Evolutionary conservation across 371 early-diverging fungal species (phyloP), one percentile per base, ranked within the genome.

Genomic region (Lichtheimia ramosa): DNA sequence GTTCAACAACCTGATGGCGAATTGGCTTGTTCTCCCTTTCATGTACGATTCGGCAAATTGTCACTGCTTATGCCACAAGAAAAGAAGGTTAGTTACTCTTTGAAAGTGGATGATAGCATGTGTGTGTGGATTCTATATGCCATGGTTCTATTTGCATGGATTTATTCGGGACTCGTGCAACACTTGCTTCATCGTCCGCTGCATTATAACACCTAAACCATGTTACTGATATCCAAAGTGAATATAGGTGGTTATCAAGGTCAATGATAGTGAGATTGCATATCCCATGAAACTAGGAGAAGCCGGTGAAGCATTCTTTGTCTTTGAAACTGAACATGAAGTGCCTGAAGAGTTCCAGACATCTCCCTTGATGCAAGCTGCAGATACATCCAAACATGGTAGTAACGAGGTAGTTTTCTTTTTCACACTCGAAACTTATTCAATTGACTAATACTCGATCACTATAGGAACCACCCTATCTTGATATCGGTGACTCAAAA

Each of bases 261-360:
- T 99, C 53, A 99, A 99, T 83, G 97, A 90, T 49, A 64, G 80
- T 58, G 56, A 71, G 0, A 84, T 88, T 15, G 87, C 92, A 62
- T 84, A 94, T 63, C 82, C 80, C 6, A 99, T 99, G 97, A 97
- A 96, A 64, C 87, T 99, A 3, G 98, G 98, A n/a, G 97, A 96
- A 52, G 93, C 96, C 23, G 99, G 99, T 14, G 99, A 99, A 73
- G 95, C 97, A 2, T 99, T 96, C 70, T 99, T 99, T 82, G 97
- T 99, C 8, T 85, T 94, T 50, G 92, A 94, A 69, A 86, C 94
- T 12, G 90, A 92, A 25, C 86, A 85, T 61, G 82, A 91, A 18
- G 95, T 94, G 3, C 94, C 96, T 13, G 85, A 88, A 58, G 95
- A 95, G 65, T 92, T 92, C 63, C 93, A 89, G 49, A 96, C 97